Base-by-base conservation (phyloP, 2,329 filamentous ascomycete genomes). In the Escovopsis sp. region DNA sequence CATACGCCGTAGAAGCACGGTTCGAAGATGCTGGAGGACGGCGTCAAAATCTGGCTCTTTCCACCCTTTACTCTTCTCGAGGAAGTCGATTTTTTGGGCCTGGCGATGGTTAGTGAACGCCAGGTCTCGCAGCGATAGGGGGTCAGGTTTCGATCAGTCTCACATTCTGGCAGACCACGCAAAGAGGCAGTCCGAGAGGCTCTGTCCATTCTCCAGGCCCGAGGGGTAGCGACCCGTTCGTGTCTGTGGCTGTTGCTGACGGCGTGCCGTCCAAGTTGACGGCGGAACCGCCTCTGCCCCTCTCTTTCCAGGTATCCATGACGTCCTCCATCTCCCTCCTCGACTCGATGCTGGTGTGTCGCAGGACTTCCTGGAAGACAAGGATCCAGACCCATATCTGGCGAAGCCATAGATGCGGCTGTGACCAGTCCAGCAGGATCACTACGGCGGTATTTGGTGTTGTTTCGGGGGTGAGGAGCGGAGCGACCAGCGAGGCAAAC, bases 11-110 rank as follows among this genome's bases (percentile, higher is more conserved):
- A 98, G 68, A 35, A 98, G 65, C 33, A 93, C 78, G 0, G 91
- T 96, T 50, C 91, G 77, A 55, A 98, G 66, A 58, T 88, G 94
- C 57, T 98, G 91, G 45, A 95, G 71, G 35, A 98, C 84, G 50
- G 91, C 88, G 59, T 98, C 91, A 54, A 98, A 98, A 52, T 94
- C 83, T 50, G 93, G 86, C 61, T 98, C 91, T 61, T 87, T 89
- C 87, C 89, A 98, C 12, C 82, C 79, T 45, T 88, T 79, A 39
- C 86, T 88, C 58, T 84, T 86, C 62, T 96, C 91, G 44, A 98
- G 62, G 33, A 77, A 74, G 55, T 96, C 88, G 59, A 96, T 94
- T 59, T 84, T 87, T 61, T 94, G 85, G 12, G 86, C 75, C 80
- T 86, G 50, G 3, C 14, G 34, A 5, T 34, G 40, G 44, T 54